Conservation (phyloP, 2,329 filamentous ascomycete genomes). For the Cytospora leucostoma region DNA sequence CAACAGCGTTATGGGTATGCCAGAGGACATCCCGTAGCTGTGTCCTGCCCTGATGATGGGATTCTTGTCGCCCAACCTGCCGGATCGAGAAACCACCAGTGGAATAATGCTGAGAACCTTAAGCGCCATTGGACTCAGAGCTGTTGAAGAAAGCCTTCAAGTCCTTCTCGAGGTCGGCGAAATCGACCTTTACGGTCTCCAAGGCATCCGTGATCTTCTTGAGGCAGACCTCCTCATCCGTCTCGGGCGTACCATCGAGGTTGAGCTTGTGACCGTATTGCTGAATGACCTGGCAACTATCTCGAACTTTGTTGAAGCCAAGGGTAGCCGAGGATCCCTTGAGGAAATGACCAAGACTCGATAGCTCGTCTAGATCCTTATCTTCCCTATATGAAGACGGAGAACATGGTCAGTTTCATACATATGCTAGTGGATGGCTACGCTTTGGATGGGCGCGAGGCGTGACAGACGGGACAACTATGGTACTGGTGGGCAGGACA, state of each 20-base stretch:
- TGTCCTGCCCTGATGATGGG: background rate
- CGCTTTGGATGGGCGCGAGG: background rate
- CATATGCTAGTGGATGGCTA: background rate
- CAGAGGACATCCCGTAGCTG: constrained; percentile 1
- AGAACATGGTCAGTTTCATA: background rate
- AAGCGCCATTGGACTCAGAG: constrained; percentile 28
- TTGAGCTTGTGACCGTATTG: constrained; percentile 85
- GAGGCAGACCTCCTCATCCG: constrained; percentile 68
- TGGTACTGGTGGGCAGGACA: background rate
- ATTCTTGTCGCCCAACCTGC: constrained; percentile 1
- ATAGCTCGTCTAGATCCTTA: constrained; percentile 73
- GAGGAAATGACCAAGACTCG: constrained; percentile 87
- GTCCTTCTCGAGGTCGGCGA: constrained; percentile 68
- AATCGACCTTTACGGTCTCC: constrained; percentile 72
- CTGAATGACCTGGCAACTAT: constrained; percentile 95
- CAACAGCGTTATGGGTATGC: constrained; percentile 6
- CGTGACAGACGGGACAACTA: background rate
- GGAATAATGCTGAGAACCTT: background rate
- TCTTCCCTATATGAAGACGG: constrained; percentile 52
- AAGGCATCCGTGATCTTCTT: constrained; percentile 71
- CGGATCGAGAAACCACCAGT: background rate
- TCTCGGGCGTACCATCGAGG: constrained; percentile 68
- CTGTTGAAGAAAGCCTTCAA: constrained; percentile 69
- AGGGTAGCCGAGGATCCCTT: constrained; percentile 97
- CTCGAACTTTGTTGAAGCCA: constrained; percentile 85